phyloP scores from a whole-genome alignment of 495 filamentous ascomycete species.

The Neurospora pannonica region DNA sequence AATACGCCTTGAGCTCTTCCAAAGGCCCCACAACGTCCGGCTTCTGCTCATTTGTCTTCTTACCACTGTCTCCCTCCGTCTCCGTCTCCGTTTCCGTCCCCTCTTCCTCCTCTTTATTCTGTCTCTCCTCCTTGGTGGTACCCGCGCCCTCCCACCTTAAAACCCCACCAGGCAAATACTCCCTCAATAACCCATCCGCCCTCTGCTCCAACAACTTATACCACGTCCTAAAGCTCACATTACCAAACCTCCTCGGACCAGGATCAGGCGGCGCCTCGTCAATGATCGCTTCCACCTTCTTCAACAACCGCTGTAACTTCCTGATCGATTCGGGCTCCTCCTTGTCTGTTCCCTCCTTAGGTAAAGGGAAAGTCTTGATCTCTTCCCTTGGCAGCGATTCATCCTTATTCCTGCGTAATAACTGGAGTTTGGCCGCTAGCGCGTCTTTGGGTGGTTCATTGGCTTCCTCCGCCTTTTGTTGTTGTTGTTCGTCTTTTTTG shows the following conservation, averaged over 20 bases:
- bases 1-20: conserved; percentile 66
- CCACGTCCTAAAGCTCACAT: conserved; percentile 82
- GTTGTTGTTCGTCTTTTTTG: not conserved
- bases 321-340: conserved; percentile 41
- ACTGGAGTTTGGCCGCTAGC: not conserved
- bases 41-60: not conserved
- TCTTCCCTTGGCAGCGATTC: conserved; percentile 4
- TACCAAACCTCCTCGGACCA: conserved; percentile 84
- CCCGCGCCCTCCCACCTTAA: conserved; percentile 25
- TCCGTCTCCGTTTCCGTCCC: not conserved
- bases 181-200: conserved; percentile 46
- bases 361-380: conserved; percentile 41
- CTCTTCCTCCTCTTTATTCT: not conserved
- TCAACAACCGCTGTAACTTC: conserved; percentile 53
- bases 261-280: conserved; percentile 72
- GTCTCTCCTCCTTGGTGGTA: not conserved
- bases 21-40: conserved; percentile 1
- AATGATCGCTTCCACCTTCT: conserved; percentile 53
- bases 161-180: conserved; percentile 48
- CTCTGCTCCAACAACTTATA: conserved; percentile 55
- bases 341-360: conserved; percentile 24
- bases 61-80: not conserved
- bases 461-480: not conserved
- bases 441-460: not conserved
- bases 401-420: not conserved